Base-by-base conservation (phyloP, 768 basidiomycete species). In the Kwoniella sp. region DNA sequence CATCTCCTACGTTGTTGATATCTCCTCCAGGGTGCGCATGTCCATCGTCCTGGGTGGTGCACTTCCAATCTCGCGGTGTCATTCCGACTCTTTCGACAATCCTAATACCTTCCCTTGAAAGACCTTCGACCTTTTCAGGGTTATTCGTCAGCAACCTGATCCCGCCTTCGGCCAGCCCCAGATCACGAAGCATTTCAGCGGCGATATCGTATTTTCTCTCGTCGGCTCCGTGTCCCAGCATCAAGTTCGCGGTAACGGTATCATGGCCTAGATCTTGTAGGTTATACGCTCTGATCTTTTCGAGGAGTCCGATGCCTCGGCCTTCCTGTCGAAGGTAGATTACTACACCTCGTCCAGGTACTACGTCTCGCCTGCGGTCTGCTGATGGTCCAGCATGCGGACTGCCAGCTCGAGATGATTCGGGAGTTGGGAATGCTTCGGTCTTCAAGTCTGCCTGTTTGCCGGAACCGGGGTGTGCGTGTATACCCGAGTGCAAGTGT, bases 271-370 rank as follows among this genome's bases (percentile, higher is more conserved):
- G 82, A 79, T 99, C 96, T 79, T 98, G 96, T 21, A 98, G 83
- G 77, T 99, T 99, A 82, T 99, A 99, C 15, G 96, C 96, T 33
- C 90, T 86, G 63, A 99, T 90, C 81, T 99, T 99, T 54, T 92
- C 93, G 37, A 97, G 82, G 2, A 99, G 83, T 0, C 96, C 96
- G 71, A 99, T 99, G 13, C 96, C 96, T 21, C 96, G 88, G 30
- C 96, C 96, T 79, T 99, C 96, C 79, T 99, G 96, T 15, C 95
- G 88, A 63, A 99, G 85, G 80, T 99, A 99, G 58, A 98, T 84
- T 67, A 98, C 88, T 2, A 89, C 93, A 19, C 96, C 96, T 7
- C 94, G 87, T 6, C 92, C 92, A 0, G 90, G 90, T 27, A 92
- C 86, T 70, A 40, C 56, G 80, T 70, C 22, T n/a, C 25, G 30